Base-by-base conservation (phyloP, 2,329 filamentous ascomycete species). In the Arthrobotrys conoides region DNA sequence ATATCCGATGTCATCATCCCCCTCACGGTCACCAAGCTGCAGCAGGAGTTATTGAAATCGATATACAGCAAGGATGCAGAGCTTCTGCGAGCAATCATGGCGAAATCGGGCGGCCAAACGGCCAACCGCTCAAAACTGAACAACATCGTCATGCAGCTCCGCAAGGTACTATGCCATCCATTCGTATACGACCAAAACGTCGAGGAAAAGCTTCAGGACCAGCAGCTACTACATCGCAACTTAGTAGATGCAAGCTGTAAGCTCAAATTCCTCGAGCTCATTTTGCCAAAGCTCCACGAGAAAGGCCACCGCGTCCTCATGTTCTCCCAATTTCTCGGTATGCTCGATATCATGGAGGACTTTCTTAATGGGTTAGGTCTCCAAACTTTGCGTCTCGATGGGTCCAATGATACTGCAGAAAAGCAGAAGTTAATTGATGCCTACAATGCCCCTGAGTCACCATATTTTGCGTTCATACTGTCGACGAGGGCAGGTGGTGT, bases 1-100 rank as follows among this genome's bases (percentile, higher is more conserved):
- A 94, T 99, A 89, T 91, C 92, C 0, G 95, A 98, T 82, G 94
- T 99, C 81, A 98, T 99, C 79, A 86, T 99, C 3, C 96, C 96
- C 0, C 91, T 99, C n/a, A 94, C 93, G 1, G 97, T 98, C 94
- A 94, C 93, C 0, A 87, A 93, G 14, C 87, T 99, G 12, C 96
- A 99, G 83, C 96, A 97, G 86, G 96, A 93, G 83, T 88, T 99
- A 0, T 97, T 96, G 86, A 96, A 94, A 83, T 96, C 92, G 1
- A 97, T 99, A 81, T 89, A 99, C 82, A 90, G 92, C 14, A 96
- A 96, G 84, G 97, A 96, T 79, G 92, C 94, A 0, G 89, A 96
- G 67, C 88, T 99, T 8, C 94, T 99, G 83, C 91, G 91, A 81
- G 90, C 94, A 0, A 93, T 99, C 55, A 94, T 98, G 82, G 90